Conservation (phyloP, 129 eudicot species). For the Centrapalus pauciflorus region DNA sequence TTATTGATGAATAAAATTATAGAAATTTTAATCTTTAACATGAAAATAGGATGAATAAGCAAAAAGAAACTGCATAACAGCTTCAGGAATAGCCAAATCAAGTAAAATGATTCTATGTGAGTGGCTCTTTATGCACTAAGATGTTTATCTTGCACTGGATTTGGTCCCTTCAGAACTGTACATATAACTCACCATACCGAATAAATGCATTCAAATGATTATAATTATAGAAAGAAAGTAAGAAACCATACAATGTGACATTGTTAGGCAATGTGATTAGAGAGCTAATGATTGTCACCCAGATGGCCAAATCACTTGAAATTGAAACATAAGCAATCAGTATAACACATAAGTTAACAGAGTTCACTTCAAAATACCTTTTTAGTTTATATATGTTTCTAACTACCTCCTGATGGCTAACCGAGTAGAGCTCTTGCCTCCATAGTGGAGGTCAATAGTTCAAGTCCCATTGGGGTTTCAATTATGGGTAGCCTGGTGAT, state of each 20-base stretch:
- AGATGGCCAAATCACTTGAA: not conserved
- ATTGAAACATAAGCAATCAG: not conserved
- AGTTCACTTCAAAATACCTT: not conserved
- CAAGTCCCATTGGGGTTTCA: too few relatives aligned
- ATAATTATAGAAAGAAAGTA: constrained; percentile 3
- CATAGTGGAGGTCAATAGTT: too few relatives aligned
- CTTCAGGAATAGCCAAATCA: not conserved
- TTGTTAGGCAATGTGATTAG: not conserved
- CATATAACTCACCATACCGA: not conserved
- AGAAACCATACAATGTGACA: not conserved
- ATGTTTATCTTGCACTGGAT: constrained; percentile 1
- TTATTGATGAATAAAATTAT: constrained; percentile 9
- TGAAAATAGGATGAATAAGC: not conserved
- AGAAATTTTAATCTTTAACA: not conserved
- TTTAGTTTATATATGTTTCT: too few relatives aligned
- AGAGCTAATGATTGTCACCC: not conserved
- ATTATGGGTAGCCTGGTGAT: too few relatives aligned
- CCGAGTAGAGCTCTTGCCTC: too few relatives aligned
- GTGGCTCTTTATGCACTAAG: constrained; percentile 2
- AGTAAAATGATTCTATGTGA: not conserved
- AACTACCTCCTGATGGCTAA: too few relatives aligned
- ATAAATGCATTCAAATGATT: not conserved
- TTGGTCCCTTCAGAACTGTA: constrained; percentile 4
- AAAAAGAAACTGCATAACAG: not conserved
- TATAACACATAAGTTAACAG: not conserved